Evolutionary conservation across 768 basidiomycete species (phyloP).

Genomic region (Tulasnella sp.): DNA sequence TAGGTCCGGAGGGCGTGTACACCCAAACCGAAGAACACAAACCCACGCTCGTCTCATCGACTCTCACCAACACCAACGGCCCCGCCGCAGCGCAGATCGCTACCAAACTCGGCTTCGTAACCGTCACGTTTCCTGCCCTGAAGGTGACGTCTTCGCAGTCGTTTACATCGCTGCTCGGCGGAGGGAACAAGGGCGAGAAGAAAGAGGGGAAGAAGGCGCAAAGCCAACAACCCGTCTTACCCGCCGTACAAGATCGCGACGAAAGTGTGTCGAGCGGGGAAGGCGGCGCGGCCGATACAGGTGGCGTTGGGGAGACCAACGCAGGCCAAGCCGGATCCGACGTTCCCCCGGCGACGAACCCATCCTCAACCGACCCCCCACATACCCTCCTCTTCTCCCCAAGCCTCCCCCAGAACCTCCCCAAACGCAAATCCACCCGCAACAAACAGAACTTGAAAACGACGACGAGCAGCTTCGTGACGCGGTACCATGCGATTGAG

Average conservation of each 20-base stretch:
- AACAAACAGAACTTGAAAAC: slow-evolving; percentile 89
- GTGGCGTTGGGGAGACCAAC: background rate
- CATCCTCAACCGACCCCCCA: background rate
- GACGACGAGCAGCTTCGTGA: slow-evolving; percentile 86
- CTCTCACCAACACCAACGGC: slow-evolving; percentile 24
- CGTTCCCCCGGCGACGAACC: background rate
- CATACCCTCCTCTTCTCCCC: slow-evolving; percentile 12
- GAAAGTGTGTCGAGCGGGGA: slow-evolving; percentile 66
- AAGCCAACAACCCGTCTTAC: background rate
- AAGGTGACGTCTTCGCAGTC: slow-evolving; percentile 43
- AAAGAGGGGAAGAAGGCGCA: slow-evolving; percentile 27
- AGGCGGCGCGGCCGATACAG: slow-evolving; percentile 20
- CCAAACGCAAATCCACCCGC: slow-evolving; percentile 52
- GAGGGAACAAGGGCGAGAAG: slow-evolving; percentile 31
- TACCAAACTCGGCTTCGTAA: slow-evolving; percentile 48
- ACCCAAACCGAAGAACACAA: slow-evolving; percentile 79
- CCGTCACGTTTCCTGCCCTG: slow-evolving; percentile 46
- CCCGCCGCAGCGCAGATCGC: slow-evolving; percentile 32
- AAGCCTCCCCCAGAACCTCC: slow-evolving; percentile 24
- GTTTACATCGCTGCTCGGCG: slow-evolving; percentile 53
- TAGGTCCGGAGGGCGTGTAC: slow-evolving; percentile 84
- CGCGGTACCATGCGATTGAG: slow-evolving; percentile 70
- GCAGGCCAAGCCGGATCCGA: background rate
- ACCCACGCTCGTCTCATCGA: slow-evolving; percentile 38
- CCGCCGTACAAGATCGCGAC: slow-evolving; percentile 34